Conservation (phyloP, 75 land plant species). For the Picea glauca region DNA sequence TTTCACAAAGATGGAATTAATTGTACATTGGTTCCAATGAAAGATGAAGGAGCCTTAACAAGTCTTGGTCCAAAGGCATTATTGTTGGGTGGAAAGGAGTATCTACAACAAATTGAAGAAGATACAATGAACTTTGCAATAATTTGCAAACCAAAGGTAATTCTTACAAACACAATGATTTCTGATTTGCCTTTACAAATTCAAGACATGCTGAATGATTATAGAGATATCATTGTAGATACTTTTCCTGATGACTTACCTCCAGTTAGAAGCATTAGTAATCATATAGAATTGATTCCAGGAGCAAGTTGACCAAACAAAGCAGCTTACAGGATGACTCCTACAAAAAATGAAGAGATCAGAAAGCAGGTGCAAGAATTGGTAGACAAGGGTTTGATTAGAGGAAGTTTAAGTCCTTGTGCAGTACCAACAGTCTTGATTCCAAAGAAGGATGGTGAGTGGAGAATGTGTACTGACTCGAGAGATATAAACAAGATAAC, state of each 20-base stretch:
- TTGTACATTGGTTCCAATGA: too few species aligned
- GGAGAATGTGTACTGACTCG: not conserved
- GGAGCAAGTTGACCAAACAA: too few species aligned
- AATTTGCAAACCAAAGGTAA: too few species aligned
- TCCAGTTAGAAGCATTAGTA: not conserved
- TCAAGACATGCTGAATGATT: not conserved
- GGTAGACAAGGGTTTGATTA: not conserved
- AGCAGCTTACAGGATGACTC: not conserved
- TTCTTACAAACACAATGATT: not conserved
- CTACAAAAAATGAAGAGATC: not conserved
- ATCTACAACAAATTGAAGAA: not conserved
- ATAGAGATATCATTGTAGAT: not conserved
- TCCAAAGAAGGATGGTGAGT: not conserved
- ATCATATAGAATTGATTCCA: not conserved
- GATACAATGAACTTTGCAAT: too few species aligned
- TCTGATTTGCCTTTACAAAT: not conserved
- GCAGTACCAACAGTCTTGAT: not conserved
- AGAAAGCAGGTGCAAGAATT: not conserved
- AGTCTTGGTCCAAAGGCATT: not conserved
- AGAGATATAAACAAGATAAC: too few species aligned
- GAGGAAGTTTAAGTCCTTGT: not conserved
- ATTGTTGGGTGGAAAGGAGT: not conserved
- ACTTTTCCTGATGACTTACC: not conserved
- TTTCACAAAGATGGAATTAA: not conserved
- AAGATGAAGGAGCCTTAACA: too few species aligned